Base-by-base conservation (phyloP, 2,329 filamentous ascomycete species). In the Monosporascus sp. region DNA sequence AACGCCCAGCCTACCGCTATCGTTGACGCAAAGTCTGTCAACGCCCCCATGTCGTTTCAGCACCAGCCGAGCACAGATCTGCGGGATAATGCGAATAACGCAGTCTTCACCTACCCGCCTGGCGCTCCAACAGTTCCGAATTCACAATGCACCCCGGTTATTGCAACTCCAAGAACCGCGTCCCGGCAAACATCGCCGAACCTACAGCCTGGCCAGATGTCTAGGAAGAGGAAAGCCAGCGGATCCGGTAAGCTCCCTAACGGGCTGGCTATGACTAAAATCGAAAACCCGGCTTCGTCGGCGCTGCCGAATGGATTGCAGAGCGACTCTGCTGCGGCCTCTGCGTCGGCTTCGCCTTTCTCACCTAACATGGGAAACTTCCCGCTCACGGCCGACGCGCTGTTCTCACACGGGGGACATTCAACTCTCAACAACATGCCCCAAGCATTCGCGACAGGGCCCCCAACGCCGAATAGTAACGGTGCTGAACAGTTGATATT, bases 191-290 rank as follows among this genome's bases (percentile, higher is more conserved):
- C 83, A 5, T 94, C 91, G 1, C 89, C 90, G 1, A 80, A 72
- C 48, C 82, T 78, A 15, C 78, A 84, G 50, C 73, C 78, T 35
- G 87, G 84, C 1, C 88, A 88, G 2, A 78, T 78, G 37, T 80
- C 83, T 44, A 96, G 95, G 76, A 91, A 91, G 72, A 82, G 91
- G 58, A 96, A 96, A 70, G 85, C 87, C 6, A 91, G 86, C 67
- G 79, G 79, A 41, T 81, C 82, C 17, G 71, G 76, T 37, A 89
- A 89, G 68, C 74, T 95, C 15, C 88, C 90, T 0, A 84, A 81
- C 18, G 85, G 82, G 17, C 72, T 96, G 61, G 81, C 86, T 7
- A 96, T 96, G 91, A 96, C 91, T 2, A 84, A 84, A 52, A 76
- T 94, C 37, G 88, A 94, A 60, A 85, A 60, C 65, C 79, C 62